These are phyloP conservation scores for Zymoseptoria pseudotritici DNA, from an alignment of 2,329 filamentous ascomycete genomes.

Conservation along the genomic window DNA sequence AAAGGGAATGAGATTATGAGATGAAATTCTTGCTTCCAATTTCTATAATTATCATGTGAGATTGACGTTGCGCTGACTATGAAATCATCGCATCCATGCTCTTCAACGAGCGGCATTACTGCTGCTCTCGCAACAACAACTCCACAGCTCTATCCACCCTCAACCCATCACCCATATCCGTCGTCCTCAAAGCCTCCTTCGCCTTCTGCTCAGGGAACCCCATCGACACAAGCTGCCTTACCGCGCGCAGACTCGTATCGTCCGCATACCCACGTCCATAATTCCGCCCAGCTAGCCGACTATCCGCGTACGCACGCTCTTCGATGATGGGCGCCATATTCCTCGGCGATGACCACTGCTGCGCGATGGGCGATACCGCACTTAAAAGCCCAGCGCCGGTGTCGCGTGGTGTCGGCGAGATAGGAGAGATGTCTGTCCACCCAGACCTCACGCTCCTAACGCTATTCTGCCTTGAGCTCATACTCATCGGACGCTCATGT, in stretches of 20 bases:
- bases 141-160: constrained; percentile 52
- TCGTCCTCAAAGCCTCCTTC: constrained; percentile 50
- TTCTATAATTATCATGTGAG: background rate
- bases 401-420: background rate
- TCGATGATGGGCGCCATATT: constrained; percentile 26
- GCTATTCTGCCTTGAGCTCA: constrained; percentile 19
- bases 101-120: background rate
- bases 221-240: constrained; percentile 52
- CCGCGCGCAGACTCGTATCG: constrained; percentile 48
- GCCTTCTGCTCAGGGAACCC: constrained; percentile 51
- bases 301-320: constrained; percentile 17
- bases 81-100: no score
- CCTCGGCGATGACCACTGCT: constrained; percentile 7
- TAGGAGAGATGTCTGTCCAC: constrained; percentile 17
- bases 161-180: constrained; percentile 53
- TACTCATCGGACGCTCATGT: constrained; percentile 32
- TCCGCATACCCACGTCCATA: constrained; percentile 14
- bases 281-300: constrained; percentile 12
- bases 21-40: background rate
- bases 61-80: no score
- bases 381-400: background rate
- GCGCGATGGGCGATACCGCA: background rate
- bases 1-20: background rate
- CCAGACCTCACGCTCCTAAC: constrained; percentile 2
- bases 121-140: constrained; percentile 39